These are phyloP conservation scores for Pythium vanterpoolii DNA, from an alignment of 352 stramenopile genomes.

Conservation along the genomic window DNA sequence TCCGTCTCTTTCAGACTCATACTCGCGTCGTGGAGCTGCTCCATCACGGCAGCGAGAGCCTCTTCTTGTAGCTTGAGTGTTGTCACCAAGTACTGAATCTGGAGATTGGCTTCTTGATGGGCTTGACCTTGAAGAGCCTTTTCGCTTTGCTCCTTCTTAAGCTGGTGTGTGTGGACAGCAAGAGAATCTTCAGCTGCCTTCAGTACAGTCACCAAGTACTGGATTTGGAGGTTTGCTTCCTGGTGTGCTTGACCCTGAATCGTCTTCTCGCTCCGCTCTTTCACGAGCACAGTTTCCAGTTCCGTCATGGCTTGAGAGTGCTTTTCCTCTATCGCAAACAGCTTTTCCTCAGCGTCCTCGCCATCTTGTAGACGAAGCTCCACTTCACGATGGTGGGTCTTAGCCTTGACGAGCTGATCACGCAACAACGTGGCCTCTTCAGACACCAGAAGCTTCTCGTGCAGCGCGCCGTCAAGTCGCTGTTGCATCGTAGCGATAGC, in stretches of 20 bases:
- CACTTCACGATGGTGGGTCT: not conserved
- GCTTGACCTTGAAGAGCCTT: not conserved
- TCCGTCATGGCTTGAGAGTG: not conserved
- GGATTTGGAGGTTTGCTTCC: not conserved
- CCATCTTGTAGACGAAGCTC: slow-evolving; percentile 1
- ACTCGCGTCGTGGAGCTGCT: not conserved
- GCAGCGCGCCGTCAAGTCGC: not conserved
- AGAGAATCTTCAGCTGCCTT: not conserved
- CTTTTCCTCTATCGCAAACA: not conserved
- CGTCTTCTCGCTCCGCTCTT: not conserved
- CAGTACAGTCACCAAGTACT: not conserved
- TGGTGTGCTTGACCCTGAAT: not conserved
- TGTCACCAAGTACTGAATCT: not conserved
- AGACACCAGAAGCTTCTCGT: not conserved
- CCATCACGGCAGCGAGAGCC: not conserved
- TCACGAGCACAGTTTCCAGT: not conserved
- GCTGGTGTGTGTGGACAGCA: not conserved
- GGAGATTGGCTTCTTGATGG: not conserved
- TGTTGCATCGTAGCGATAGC: not conserved
- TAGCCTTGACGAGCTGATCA: not conserved
- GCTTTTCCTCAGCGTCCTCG: slow-evolving; percentile 3
- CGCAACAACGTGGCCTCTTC: not conserved
- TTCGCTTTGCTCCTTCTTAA: not conserved
- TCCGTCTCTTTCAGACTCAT: not conserved
- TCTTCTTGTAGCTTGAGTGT: slow-evolving; percentile 10